Percentiles rank a stretch among this genome's conserved stretches.
These are phyloP conservation scores for Lactifluus hygrophoroides DNA, from an alignment of 768 basidiomycete genomes.

Conservation along the genomic window DNA sequence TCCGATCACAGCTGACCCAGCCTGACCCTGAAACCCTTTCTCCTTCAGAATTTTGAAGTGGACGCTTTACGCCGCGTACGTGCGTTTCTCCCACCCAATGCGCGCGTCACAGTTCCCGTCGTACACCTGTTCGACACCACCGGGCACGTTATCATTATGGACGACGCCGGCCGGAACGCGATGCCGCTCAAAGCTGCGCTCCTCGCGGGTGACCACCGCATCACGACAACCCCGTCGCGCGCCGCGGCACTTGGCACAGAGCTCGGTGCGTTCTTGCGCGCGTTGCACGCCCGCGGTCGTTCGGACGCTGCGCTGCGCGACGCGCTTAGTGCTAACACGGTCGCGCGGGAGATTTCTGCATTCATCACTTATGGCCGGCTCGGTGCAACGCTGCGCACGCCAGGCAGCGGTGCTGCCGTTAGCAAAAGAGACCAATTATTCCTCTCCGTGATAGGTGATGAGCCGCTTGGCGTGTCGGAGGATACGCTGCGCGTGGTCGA, in stretches of 20 bases:
- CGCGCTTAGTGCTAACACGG: constrained; percentile 23
- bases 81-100: constrained; percentile 29
- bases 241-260: constrained; percentile 41
- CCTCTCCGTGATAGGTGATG: constrained; percentile 28
- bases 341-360: constrained; percentile 35
- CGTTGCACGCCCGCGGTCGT: constrained; percentile 43
- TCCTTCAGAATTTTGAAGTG: constrained; percentile 34
- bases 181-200: constrained; percentile 36
- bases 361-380: constrained; percentile 39
- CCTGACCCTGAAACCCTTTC: too few species aligned
- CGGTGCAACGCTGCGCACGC: constrained; percentile 23
- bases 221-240: constrained; percentile 24
- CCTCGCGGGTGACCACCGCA: constrained; percentile 26
- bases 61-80: constrained; percentile 41
- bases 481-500: constrained; percentile 31
- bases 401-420: background rate
- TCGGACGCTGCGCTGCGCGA: constrained; percentile 6
- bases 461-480: constrained; percentile 33
- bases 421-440: background rate
- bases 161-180: constrained; percentile 42
- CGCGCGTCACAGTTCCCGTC: constrained; percentile 40
- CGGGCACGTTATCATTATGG: constrained; percentile 49
- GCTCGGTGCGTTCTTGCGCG: constrained; percentile 48
- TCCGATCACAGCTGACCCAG: too few species aligned
- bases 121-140: constrained; percentile 43